Evolutionary conservation across 1,139 yeast genomes (phyloP).

Genomic region (Kurtzmaniella natalensis): DNA sequence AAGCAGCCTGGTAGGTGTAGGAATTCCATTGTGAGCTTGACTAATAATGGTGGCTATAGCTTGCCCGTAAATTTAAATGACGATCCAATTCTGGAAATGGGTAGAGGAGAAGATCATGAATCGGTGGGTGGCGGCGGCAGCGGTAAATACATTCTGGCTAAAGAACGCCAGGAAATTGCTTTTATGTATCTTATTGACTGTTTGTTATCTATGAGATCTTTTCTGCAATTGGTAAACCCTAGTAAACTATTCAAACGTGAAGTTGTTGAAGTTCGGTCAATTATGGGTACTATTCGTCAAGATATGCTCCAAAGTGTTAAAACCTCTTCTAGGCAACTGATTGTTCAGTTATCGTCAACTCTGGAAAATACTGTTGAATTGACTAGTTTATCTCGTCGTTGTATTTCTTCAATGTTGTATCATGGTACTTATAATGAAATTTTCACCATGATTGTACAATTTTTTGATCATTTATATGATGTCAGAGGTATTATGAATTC

Average conservation of each 20-base stretch:
- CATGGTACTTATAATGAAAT: constrained; percentile 35
- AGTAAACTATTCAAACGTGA: constrained; percentile 17
- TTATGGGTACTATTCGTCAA: constrained; percentile 20
- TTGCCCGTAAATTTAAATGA: not conserved
- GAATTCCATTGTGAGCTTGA: no score
- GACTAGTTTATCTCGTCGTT: constrained; percentile 8
- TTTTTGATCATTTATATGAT: constrained; percentile 15
- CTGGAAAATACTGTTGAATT: not conserved
- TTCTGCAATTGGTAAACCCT: constrained; percentile 20
- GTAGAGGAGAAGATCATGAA: not conserved
- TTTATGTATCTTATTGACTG: constrained; percentile 27
- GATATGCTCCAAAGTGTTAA: constrained; percentile 19
- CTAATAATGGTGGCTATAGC: no score
- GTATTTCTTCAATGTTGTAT: constrained; percentile 23
- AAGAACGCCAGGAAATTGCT: constrained; percentile 32
- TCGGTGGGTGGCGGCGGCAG: no score
- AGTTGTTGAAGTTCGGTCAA: constrained; percentile 15
- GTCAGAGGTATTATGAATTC: not conserved
- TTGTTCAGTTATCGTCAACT: constrained; percentile 23
- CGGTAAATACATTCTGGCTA: constrained; percentile 7
- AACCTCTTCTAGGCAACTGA: constrained; percentile 17
- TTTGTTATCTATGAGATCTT: constrained; percentile 17
- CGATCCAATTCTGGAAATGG: not conserved
- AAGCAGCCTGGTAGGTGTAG: no score
- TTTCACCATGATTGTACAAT: constrained; percentile 19